These are phyloP conservation scores for Neopestalotiopsis rosae DNA, from an alignment of 2,329 filamentous ascomycete genomes.

Conservation along the genomic window DNA sequence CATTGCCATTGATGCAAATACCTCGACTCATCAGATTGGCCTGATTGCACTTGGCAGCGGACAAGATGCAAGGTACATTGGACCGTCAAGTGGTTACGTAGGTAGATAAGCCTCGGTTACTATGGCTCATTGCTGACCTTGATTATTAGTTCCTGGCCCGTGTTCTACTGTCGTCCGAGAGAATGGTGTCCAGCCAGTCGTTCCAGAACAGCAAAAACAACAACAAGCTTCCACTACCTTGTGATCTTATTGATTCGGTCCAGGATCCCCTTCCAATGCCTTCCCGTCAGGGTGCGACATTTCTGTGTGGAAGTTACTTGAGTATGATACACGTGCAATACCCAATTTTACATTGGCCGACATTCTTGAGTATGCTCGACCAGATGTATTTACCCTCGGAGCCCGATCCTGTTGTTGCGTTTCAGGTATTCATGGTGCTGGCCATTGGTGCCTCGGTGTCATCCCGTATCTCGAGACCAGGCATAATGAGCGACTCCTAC, in stretches of 20 bases:
- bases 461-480: conserved; percentile 46
- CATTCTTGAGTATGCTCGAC: conserved; percentile 42
- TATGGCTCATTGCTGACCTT: background rate
- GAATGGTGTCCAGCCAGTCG: conserved; percentile 19
- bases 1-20: conserved; percentile 21
- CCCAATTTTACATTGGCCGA: conserved; percentile 53
- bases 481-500: conserved; percentile 53
- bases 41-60: conserved; percentile 54
- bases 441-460: conserved; percentile 53
- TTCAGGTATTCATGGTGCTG: conserved; percentile 59
- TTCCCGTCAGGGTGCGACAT: conserved; percentile 26
- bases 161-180: conserved; percentile 47
- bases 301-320: conserved; percentile 53
- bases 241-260: conserved; percentile 10
- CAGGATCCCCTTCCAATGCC: conserved; percentile 22
- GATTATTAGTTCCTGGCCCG: conserved; percentile 48
- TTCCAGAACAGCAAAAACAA: background rate
- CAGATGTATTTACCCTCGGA: conserved; percentile 39
- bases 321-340: conserved; percentile 52
- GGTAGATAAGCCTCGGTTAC: background rate
- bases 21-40: conserved; percentile 52
- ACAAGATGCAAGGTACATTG: conserved; percentile 56
- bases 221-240: background rate
- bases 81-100: conserved; percentile 57
- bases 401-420: conserved; percentile 39